phyloP scores from a whole-genome alignment of 73 alveolate species.

The Tetrahymena thermophila region DNA sequence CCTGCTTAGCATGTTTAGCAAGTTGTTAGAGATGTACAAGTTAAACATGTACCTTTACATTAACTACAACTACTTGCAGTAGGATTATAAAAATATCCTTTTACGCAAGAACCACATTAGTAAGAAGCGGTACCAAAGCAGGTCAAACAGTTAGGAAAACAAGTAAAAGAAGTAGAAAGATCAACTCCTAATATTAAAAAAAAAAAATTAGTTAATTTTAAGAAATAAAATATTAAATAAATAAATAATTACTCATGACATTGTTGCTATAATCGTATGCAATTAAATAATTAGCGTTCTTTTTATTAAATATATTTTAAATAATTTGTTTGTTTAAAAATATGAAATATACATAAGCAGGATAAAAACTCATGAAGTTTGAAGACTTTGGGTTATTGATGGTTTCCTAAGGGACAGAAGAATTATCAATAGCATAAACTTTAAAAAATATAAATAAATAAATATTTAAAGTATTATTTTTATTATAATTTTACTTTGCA shows the following conservation, averaged over 20 bases:
- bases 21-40: not conserved
- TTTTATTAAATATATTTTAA: not conserved
- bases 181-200: not conserved
- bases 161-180: not conserved
- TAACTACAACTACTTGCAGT: not conserved
- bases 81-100: not conserved
- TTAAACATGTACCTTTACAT: not conserved
- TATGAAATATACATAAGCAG: not conserved
- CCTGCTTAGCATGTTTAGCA: not conserved
- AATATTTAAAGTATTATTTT: too few relatives aligned
- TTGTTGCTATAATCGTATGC: not conserved
- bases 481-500: not conserved
- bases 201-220: not conserved
- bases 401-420: not conserved
- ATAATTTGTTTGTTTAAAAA: not conserved
- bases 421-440: not conserved
- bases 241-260: not conserved
- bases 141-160: not conserved
- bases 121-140: not conserved
- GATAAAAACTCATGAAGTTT: not conserved
- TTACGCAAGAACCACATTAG: not conserved
- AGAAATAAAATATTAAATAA: not conserved
- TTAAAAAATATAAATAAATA: not conserved
- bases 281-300: not conserved
- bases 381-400: not conserved